These are phyloP conservation scores for Pyrenochaeta sp. DNA, from an alignment of 2,329 filamentous ascomycete genomes.

Conservation along the genomic window DNA sequence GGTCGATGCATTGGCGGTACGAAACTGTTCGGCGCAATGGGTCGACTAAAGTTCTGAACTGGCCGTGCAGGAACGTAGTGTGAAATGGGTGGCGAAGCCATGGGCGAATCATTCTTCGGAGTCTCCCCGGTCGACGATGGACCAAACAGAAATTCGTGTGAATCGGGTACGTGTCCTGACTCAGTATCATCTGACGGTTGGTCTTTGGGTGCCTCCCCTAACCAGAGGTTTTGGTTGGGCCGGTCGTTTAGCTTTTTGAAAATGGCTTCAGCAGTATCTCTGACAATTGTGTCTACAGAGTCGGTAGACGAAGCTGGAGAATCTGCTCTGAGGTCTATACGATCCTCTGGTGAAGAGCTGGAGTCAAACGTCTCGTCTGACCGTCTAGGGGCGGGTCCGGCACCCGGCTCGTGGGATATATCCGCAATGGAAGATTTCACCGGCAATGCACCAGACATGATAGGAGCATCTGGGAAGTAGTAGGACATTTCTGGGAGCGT, in stretches of 20 bases:
- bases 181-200: constrained; percentile 18
- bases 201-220: constrained; percentile 17
- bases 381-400: constrained; percentile 10
- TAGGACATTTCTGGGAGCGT: constrained; percentile 37
- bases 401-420: constrained; percentile 1
- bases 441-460: constrained; percentile 24
- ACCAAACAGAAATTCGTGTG: constrained; percentile 40
- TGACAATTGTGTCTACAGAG: constrained; percentile 31
- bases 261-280: constrained; percentile 37
- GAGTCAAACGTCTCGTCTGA: constrained; percentile 12
- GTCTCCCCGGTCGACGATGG: constrained; percentile 11
- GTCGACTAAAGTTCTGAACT: constrained; percentile 36
- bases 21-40: constrained; percentile 14
- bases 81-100: constrained; percentile 15
- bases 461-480: constrained; percentile 36
- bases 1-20: constrained; percentile 18
- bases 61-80: constrained; percentile 27
- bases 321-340: constrained; percentile 16
- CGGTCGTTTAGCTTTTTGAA: constrained; percentile 38
- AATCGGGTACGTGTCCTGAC: constrained; percentile 30
- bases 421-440: constrained; percentile 3
- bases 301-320: constrained; percentile 33
- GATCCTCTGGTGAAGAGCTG: constrained; percentile 16
- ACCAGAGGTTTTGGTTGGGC: constrained; percentile 27
- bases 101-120: constrained; percentile 16